Evolutionary conservation across 2,329 filamentous ascomycete species (phyloP).

Genomic region (Colletotrichum navitas): DNA sequence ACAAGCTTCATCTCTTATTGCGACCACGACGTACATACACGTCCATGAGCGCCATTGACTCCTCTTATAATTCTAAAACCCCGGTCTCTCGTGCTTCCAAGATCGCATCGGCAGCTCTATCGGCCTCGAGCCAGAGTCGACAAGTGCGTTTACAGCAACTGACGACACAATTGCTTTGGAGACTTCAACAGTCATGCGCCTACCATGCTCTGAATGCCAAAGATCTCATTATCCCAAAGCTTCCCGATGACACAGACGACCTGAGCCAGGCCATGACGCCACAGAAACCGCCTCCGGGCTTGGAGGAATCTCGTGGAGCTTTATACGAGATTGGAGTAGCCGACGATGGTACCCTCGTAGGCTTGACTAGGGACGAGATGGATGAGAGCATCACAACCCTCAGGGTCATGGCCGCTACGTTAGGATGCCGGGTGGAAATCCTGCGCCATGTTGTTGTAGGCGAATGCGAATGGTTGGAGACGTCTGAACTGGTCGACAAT

Average conservation of each 20-base stretch:
- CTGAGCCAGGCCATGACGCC: slow-evolving; percentile 61
- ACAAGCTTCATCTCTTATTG: slow-evolving; percentile 92
- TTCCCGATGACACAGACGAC: slow-evolving; percentile 74
- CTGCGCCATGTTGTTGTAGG: slow-evolving; percentile 87
- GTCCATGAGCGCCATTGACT: slow-evolving; percentile 72
- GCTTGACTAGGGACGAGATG: slow-evolving; percentile 90
- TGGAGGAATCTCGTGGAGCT: slow-evolving; percentile 93
- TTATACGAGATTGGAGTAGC: slow-evolving; percentile 97
- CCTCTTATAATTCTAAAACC: slow-evolving; percentile 45
- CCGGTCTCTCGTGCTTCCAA: slow-evolving; percentile 25
- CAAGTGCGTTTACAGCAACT: slow-evolving; percentile 90
- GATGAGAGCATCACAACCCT: slow-evolving; percentile 90
- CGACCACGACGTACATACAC: slow-evolving; percentile 81
- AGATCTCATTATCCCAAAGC: slow-evolving; percentile 78
- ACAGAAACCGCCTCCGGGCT: slow-evolving; percentile 76
- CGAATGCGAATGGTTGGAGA: slow-evolving; percentile 80
- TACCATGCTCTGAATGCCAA: slow-evolving; percentile 86
- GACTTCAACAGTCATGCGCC: slow-evolving; percentile 92
- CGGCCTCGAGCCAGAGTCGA: slow-evolving; percentile 74
- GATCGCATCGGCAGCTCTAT: slow-evolving; percentile 33
- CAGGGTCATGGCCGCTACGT: slow-evolving; percentile 89
- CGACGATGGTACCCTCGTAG: slow-evolving; percentile 92
- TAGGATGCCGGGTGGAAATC: slow-evolving; percentile 88
- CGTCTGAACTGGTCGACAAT: slow-evolving; percentile 49
- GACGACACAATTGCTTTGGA: slow-evolving; percentile 95